Conservation (phyloP, 2,329 filamentous ascomycete genomes). For the Microcyclospora tardicrescens region DNA sequence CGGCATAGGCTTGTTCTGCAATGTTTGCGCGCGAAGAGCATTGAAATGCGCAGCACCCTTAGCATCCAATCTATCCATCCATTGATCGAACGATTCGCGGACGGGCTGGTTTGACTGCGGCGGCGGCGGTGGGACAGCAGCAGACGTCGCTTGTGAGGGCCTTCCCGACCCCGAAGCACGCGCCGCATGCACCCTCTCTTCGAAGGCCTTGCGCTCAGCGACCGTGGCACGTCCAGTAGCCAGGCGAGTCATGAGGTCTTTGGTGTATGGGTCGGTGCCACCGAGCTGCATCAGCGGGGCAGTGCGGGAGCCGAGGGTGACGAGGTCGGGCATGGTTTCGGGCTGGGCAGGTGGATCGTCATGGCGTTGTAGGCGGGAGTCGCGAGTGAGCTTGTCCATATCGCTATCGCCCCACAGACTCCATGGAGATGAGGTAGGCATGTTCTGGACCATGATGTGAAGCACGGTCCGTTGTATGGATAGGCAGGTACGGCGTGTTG, state of each 20-base stretch:
- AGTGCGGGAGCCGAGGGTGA: constrained; percentile 3
- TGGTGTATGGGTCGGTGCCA: constrained; percentile 12
- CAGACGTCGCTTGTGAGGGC: background rate
- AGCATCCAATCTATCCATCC: background rate
- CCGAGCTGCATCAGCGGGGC: constrained; percentile 6
- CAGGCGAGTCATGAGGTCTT: constrained; percentile 12
- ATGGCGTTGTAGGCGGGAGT: too few relatives aligned
- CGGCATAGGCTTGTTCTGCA: too few relatives aligned
- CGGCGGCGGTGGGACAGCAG: constrained; percentile 5
- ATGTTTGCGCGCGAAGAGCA: too few relatives aligned
- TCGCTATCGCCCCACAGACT: too few relatives aligned
- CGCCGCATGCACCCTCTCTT: constrained; percentile 1
- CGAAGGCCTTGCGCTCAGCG: constrained; percentile 9
- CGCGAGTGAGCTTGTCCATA: too few relatives aligned
- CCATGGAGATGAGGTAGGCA: too few relatives aligned
- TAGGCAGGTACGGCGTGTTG: too few relatives aligned
- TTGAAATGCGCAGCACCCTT: too few relatives aligned
- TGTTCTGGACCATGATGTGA: too few relatives aligned
- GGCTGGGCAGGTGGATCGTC: too few relatives aligned
- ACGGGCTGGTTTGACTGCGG: background rate
- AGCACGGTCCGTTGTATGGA: too few relatives aligned
- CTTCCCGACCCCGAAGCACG: constrained; percentile 4
- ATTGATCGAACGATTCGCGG: background rate
- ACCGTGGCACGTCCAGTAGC: constrained; percentile 11
- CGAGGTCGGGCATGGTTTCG: background rate